These are phyloP conservation scores for Nosema granulosis DNA, from an alignment of 371 early-diverging fungal species.

Conservation along the genomic window DNA sequence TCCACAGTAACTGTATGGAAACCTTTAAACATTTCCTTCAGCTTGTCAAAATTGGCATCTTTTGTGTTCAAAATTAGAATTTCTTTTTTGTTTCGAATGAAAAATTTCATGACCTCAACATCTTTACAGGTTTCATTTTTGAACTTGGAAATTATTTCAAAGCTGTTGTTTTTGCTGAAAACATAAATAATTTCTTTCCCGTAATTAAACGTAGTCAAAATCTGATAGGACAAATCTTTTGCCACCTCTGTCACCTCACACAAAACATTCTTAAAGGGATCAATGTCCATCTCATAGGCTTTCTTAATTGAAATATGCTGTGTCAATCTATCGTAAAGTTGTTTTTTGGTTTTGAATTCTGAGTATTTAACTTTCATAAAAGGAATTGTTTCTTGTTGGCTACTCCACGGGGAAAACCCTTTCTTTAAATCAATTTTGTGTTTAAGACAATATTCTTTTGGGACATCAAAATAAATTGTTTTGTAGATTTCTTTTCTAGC, in stretches of 20 bases:
- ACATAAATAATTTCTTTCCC: constrained; percentile 1
- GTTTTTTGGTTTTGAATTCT: neutral
- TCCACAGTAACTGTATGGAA: neutral
- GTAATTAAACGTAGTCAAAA: constrained; percentile 35
- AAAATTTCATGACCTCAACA: neutral
- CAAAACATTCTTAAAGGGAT: neutral
- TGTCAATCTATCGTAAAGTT: neutral
- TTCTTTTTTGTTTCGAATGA: neutral
- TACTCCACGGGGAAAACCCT: neutral
- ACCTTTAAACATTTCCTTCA: neutral
- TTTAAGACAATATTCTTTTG: constrained; percentile 1
- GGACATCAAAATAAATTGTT: neutral
- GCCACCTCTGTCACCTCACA: neutral
- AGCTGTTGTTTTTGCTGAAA: constrained; percentile 1
- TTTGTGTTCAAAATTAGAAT: neutral
- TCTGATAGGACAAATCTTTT: neutral
- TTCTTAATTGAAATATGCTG: neutral
- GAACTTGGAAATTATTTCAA: constrained; percentile 2
- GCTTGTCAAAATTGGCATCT: constrained; percentile 6
- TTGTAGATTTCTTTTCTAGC: neutral
- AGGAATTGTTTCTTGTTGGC: neutral
- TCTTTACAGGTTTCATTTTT: neutral
- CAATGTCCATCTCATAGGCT: neutral
- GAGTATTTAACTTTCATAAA: neutral
- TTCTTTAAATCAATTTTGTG: neutral